Evolutionary conservation across 2,329 filamentous ascomycete genomes (phyloP).

Genomic region (Myriosclerotinia scirpicola): DNA sequence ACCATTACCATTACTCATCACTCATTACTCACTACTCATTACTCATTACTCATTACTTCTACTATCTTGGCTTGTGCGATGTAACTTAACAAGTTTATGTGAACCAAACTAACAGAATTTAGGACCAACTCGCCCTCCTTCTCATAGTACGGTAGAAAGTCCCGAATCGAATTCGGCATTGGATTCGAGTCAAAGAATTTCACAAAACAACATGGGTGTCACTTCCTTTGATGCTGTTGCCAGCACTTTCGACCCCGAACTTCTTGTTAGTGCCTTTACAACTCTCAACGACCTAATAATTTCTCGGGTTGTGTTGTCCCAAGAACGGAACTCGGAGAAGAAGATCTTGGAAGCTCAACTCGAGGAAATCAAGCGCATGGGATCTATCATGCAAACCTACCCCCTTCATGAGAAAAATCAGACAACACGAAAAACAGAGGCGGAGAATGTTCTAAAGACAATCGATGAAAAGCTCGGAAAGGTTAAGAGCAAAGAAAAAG

Average conservation of each 20-base stretch:
- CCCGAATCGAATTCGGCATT: neutral
- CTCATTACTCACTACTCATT: too few relatives aligned
- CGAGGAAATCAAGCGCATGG: neutral
- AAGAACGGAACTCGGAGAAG: neutral
- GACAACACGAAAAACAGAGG: neutral
- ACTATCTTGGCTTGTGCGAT: neutral
- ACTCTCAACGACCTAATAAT: neutral
- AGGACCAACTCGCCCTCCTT: neutral
- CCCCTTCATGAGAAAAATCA: neutral
- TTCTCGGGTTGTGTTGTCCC: neutral
- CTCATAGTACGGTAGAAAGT: neutral
- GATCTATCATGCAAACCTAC: neutral
- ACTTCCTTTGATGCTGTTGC: too few relatives aligned
- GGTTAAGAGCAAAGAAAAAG: neutral
- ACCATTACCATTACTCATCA: too few relatives aligned
- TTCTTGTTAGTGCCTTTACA: neutral
- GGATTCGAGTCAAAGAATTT: too few relatives aligned
- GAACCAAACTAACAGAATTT: neutral
- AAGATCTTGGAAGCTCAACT: neutral
- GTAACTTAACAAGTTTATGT: neutral
- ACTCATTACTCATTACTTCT: too few relatives aligned
- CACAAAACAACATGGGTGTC: too few relatives aligned
- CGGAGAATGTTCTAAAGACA: neutral
- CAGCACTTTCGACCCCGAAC: neutral
- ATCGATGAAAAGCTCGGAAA: constrained; percentile 4